Base-by-base conservation (phyloP, 768 basidiomycete genomes). In the Lyophyllum atratum region DNA sequence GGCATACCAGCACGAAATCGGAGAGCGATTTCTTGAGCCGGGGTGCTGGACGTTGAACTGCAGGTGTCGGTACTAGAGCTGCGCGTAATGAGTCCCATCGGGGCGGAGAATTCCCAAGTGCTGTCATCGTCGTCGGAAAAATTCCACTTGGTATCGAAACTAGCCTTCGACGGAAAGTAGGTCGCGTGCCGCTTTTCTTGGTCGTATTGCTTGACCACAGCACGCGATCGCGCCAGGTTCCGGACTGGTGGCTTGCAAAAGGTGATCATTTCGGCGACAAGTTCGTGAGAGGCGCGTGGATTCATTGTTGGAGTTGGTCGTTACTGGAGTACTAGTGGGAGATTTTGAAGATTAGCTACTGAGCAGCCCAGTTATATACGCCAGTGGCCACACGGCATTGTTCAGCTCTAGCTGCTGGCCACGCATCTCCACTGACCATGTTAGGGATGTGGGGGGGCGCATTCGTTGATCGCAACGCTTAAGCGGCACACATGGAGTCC, bases 1-100 rank as follows among this genome's bases (percentile, higher is more conserved):
- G 68, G 62, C 56, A 74, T 64, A 24, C 74, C 72, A 21, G 74
- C 71, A 45, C 77, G 74, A 57, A 76, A 79, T 11, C 68, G 69
- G 50, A 62, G 59, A 22, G 63, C 72, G 21, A 79, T 72, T 46
- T 75, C 68, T 56, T 78, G 75, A 14, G 79, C 76, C 24, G 77
- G 71, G n/a, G 69, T 77, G 50, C 68, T 70, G 39, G 57, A 65
- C 3, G 65, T 44, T 21, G 66, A 62, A 33, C 59, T 63, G 48
- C 61, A 65, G 46, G 68, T 68, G 28, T 54, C 63, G 19, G 59
- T 60, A 52, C 68, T 70, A 10, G 68, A 67, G 54, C 54, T 54
- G 33, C 65, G 57, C 17, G 68, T 66, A 15, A 60, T 61, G n/a
- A 64, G 54, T 28, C 66, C 58, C 40, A 65, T 59, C 33, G 72